Evolutionary conservation across 208 protist species (phyloP).

Genomic region (Endotrypanum monterogeii): DNA sequence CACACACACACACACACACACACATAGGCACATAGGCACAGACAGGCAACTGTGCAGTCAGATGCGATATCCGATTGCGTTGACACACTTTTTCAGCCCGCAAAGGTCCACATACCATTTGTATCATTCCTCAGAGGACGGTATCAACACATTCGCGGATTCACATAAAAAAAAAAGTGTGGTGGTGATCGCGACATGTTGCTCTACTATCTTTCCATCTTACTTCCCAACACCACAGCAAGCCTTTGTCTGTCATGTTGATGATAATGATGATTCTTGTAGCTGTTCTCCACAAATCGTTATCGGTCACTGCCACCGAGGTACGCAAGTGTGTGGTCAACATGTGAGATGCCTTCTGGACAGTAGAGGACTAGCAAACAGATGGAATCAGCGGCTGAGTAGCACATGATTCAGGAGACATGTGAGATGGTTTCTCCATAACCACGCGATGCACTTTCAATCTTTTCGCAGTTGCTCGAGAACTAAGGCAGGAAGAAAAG

Average conservation of each 20-base stretch:
- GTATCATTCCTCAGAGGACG: background rate
- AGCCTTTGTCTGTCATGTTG: background rate
- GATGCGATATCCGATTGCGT: background rate
- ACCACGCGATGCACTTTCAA: background rate
- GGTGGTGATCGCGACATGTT: background rate
- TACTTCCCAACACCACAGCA: background rate
- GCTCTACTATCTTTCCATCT: background rate
- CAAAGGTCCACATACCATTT: background rate
- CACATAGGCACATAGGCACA: background rate
- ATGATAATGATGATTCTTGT: background rate
- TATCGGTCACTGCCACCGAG: background rate
- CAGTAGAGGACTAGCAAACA: background rate
- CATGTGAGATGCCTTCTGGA: background rate
- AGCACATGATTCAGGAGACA: background rate
- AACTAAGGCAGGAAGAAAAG: no score
- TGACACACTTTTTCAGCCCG: background rate
- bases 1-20: background rate
- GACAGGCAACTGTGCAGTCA: background rate
- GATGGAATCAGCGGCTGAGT: background rate
- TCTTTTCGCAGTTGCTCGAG: no score
- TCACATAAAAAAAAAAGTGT: background rate
- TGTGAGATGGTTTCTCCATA: background rate
- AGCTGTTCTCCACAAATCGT: background rate
- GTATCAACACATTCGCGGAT: background rate
- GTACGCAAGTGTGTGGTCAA: no score